A percentile compares a stretch with the other conserved stretches of the same genome.
Conservation (phyloP, 78 protist species). For the Polysphondylium violaceum region DNA sequence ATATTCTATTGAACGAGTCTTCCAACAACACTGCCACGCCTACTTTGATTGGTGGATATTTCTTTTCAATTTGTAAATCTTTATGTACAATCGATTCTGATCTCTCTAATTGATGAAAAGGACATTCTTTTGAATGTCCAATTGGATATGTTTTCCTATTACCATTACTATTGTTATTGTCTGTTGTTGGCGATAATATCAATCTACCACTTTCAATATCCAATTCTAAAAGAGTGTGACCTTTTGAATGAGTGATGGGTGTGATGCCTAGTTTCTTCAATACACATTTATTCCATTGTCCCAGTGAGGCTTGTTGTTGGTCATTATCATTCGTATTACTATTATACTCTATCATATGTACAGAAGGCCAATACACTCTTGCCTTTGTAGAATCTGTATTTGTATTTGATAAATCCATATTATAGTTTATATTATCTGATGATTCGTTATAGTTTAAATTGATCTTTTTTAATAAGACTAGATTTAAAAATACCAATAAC, state of each 20-base stretch:
- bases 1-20: conserved; percentile 29
- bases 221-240: conserved; percentile 15
- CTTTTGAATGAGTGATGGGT: background rate
- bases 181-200: background rate
- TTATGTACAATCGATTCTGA: conserved; percentile 52
- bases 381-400: background rate
- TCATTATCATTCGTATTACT: background rate
- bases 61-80: conserved; percentile 10
- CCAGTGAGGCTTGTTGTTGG: background rate
- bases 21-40: conserved; percentile 58
- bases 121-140: conserved; percentile 56
- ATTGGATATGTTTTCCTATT: conserved; percentile 6
- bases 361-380: conserved; percentile 18
- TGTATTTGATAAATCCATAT: background rate
- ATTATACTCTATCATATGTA: background rate
- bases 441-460: conserved; percentile 5
- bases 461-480: conserved; percentile 17
- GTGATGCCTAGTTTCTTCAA: background rate
- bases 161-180: background rate
- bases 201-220: conserved; percentile 30
- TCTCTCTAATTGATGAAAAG: conserved; percentile 26
- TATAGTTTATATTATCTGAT: background rate
- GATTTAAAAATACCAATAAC: conserved; percentile 6
- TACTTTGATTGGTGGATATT: conserved; percentile 25
- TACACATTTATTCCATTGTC: conserved; percentile 43